Evolutionary conservation across 345 rosid species (phyloP).

Genomic region (Gossypium sturtianum): DNA sequence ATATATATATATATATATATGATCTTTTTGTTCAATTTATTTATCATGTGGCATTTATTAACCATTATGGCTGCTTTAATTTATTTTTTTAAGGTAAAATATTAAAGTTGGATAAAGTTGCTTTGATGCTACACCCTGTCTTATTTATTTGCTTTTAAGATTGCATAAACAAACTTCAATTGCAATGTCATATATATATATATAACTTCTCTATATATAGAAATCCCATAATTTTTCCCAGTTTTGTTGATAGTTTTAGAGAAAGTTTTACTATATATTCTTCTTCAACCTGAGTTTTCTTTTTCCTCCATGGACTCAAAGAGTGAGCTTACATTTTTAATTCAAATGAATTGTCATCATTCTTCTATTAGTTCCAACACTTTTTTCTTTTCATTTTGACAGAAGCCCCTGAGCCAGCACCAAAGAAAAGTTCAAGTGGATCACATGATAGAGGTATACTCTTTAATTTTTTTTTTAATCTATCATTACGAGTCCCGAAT

Average conservation of each 20-base stretch:
- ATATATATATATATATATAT: neutral
- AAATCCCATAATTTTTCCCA: neutral
- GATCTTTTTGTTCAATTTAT: neutral
- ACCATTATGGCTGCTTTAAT: neutral
- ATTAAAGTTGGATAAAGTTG: neutral
- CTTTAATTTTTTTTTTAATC: too few relatives aligned
- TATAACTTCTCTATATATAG: neutral
- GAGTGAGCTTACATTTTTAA: slow-evolving; percentile 4
- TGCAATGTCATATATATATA: neutral
- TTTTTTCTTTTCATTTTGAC: neutral
- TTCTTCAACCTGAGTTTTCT: neutral
- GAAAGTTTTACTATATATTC: neutral
- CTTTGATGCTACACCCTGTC: neutral
- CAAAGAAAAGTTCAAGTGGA: neutral
- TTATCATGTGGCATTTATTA: slow-evolving; percentile 5
- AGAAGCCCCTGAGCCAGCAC: neutral
- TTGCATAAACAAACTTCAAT: neutral
- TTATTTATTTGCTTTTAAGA: neutral
- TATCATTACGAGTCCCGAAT: too few relatives aligned
- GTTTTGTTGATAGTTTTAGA: neutral
- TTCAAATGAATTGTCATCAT: neutral
- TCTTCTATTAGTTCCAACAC: neutral
- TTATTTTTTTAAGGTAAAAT: neutral
- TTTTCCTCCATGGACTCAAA: too few relatives aligned
- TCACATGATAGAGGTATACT: neutral